Conservation (phyloP, 169 alveolate species). For the Haemoproteus tartakovskyi region DNA sequence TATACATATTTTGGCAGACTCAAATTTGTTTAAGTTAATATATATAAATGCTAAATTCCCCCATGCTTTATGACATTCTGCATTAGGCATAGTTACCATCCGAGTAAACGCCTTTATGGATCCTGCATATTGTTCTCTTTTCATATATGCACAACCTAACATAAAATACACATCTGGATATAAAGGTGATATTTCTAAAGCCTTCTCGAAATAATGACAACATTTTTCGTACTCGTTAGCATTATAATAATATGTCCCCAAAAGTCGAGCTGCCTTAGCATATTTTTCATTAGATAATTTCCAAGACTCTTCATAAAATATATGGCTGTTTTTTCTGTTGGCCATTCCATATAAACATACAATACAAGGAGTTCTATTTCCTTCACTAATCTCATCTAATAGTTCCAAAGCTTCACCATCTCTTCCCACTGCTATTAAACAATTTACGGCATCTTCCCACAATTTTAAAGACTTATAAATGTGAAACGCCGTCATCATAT, state of each 20-base stretch:
- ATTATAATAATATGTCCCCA: slow-evolving; percentile 72
- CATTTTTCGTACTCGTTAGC: slow-evolving; percentile 66
- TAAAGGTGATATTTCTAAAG: slow-evolving; percentile 74
- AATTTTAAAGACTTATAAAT: slow-evolving; percentile 74
- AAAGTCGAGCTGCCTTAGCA: slow-evolving; percentile 77
- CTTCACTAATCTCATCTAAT: slow-evolving; percentile 64
- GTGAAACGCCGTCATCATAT: slow-evolving; percentile 72
- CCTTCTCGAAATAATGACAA: slow-evolving; percentile 65
- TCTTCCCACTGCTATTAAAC: slow-evolving; percentile 73
- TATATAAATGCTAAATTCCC: slow-evolving; percentile 77
- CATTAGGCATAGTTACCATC: slow-evolving; percentile 72
- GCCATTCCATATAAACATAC: slow-evolving; percentile 73
- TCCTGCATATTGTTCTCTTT: slow-evolving; percentile 52
- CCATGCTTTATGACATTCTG: slow-evolving; percentile 71
- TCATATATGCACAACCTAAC: slow-evolving; percentile 76
- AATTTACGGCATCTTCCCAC: slow-evolving; percentile 81
- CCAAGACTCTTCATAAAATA: slow-evolving; percentile 77
- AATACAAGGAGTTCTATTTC: slow-evolving; percentile 67
- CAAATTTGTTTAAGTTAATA: slow-evolving; percentile 65
- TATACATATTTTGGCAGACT: slow-evolving; percentile 71
- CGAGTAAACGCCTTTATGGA: slow-evolving; percentile 73
- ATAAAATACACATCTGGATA: slow-evolving; percentile 69
- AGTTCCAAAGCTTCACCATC: slow-evolving; percentile 76
- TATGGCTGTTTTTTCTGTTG: slow-evolving; percentile 64
- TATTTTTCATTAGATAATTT: slow-evolving; percentile 67